Base-by-base conservation (phyloP, 371 early-diverging fungal genomes). In the Nosema muscidifuracis region DNA sequence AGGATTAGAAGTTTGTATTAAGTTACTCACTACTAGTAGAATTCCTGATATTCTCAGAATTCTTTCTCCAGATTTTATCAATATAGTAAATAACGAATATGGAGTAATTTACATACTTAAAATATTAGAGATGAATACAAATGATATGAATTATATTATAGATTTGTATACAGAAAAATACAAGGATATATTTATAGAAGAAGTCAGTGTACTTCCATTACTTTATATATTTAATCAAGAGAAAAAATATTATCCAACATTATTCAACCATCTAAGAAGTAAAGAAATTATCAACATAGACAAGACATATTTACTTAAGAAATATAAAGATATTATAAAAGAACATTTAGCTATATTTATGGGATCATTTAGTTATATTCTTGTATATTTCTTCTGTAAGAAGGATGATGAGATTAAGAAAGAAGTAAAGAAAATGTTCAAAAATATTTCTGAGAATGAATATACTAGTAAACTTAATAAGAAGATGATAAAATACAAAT, bases 201-300 rank as follows among this genome's bases (percentile, higher is more conserved):
- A 62, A 42, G 42, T 34, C 1, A 62, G 62, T 28, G 42, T 62
- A 3, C 43, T 34, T 7, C 62, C 62, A 20, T 2, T 62, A n/a
- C 4, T 62, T 13, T 62, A 62, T 28, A 15, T 62, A 24, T 62
- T 62, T 28, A 62, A 62, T 28, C 62, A 62, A 42, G 62, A 62
- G 26, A 42, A 38, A 24, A 62, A 62, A 28, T 40, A 62, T 36
- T 62, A n/a, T 24, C 38, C 38, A 2, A 62, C 62, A 42, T 36
- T 62, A 15, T 62, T 62, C n/a, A 62, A 62, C n/a, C 40, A 38
- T n/a, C n/a, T 24, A 13, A 7, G 62, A 26, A 18, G 10, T 10
- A 62, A 60, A 62, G 42, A 34, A 7, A 10, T 42, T 9, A 31
- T 62, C 10, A 18, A 62, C 2, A 40, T 42, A 40, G 43, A 62